Evolutionary conservation across 164 flowering plant genomes (phyloP), one percentile per base, ranked within the genome.

Genomic region (Echeveria elegans): DNA sequence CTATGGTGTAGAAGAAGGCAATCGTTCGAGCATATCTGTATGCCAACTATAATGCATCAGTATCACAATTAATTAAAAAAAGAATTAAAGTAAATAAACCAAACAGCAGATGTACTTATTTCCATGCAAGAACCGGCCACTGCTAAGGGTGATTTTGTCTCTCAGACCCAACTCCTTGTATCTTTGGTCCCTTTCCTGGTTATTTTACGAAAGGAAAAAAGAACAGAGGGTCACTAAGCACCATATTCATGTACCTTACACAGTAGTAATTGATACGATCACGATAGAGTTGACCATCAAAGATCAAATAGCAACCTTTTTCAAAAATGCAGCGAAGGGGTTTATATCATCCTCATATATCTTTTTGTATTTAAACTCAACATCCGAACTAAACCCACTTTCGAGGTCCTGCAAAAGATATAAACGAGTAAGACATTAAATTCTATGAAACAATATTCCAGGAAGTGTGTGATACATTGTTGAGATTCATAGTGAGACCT

Each of bases 261-360:
- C 7, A 7, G 23, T 63, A 36, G 15, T 18, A 63, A n/a, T 56
- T 8, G 4, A 53, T 23, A 53, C 1, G 29, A 53, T 24, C 30
- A 23, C 29, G 34, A 15, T 12, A 16, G 61, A 7, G 47, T 43
- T 53, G 41, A 38, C 41, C 41, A 38, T 38, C 41, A 38, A 38
- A 38, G 41, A 38, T 38, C 41, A 38, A 10, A 38, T 36, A n/a
- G 66, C 34, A 40, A 95, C 99, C 99, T 85, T 95, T 74, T 84
- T 92, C 1, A 98, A 92, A 77, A 95, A 95, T 59, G 99, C 99
- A n/a, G 97, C 97, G 81, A 95, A 95, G 30, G 99, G 99, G 79
- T 95, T 95, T 69, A 95, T 95, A 73, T 88, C 99, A 74, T 95
- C 99, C 71, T 95, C 99, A 52, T 95, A 92, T 53, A 95, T 90